Conservation (phyloP, 495 filamentous ascomycete species). For the Xylaria intraflava region DNA sequence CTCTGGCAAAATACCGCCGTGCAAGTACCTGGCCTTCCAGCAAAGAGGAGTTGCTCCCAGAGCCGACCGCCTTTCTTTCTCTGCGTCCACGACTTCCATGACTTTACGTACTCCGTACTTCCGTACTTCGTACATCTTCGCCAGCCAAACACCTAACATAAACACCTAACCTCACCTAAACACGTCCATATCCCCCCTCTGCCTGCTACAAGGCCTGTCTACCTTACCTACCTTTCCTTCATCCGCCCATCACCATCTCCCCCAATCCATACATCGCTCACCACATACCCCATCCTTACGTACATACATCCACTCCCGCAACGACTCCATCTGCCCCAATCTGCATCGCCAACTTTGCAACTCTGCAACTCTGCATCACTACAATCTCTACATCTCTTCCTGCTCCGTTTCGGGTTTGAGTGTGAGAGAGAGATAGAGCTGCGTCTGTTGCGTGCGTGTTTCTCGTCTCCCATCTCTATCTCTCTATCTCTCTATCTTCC, state of each 20-base stretch:
- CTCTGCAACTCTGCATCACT: no score
- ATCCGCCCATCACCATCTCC: not conserved
- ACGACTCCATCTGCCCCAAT: no score
- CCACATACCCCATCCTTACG: slow-evolving; percentile 1
- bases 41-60: no score
- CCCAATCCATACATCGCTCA: slow-evolving; percentile 3
- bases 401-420: not conserved
- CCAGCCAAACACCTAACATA: no score
- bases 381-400: not conserved
- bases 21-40: no score
- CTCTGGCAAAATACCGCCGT: no score
- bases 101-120: no score
- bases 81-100: not conserved
- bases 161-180: no score
- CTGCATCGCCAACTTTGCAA: no score
- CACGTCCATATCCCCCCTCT: no score
- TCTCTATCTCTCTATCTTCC: not conserved
- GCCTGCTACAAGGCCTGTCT: not conserved
- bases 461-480: not conserved
- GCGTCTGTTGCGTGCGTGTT: not conserved
- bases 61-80: not conserved
- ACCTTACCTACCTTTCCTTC: not conserved
- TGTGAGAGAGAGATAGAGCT: not conserved
- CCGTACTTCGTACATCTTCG: no score
- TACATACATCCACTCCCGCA: not conserved